A percentile compares a stretch with the other conserved stretches of the same genome.
Evolutionary conservation across 345 rosid genomes (phyloP).

Genomic region (Arabidopsis arenosa): DNA sequence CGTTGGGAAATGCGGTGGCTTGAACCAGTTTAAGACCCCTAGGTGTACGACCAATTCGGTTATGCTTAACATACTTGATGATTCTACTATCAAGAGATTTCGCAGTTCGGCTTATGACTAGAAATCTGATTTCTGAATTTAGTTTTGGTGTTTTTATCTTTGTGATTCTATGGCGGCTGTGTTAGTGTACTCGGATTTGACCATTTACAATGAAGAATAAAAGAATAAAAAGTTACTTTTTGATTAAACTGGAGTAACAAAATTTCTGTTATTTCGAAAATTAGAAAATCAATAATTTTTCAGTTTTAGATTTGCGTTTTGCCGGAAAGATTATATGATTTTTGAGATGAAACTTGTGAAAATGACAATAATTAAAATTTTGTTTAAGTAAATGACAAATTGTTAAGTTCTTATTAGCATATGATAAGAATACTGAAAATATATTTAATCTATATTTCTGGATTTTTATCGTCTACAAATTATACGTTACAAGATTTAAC

Average conservation of each 20-base stretch:
- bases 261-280: conserved; percentile 3
- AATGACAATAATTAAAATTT: not conserved
- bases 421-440: too few relatives aligned
- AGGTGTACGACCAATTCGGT: conserved; percentile 78
- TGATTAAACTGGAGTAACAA: not conserved
- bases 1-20: conserved; percentile 73
- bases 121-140: conserved; percentile 4
- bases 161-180: conserved; percentile 14
- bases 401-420: not conserved
- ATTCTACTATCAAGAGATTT: conserved; percentile 60
- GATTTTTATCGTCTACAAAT: not conserved
- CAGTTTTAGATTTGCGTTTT: not conserved
- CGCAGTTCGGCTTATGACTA: conserved; percentile 66
- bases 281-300: not conserved
- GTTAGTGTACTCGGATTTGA: conserved; percentile 26
- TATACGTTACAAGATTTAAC: too few relatives aligned
- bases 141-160: conserved; percentile 24
- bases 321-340: not conserved
- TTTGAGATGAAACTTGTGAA: not conserved
- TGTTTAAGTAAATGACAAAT: not conserved
- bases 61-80: conserved; percentile 68
- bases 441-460: too few relatives aligned
- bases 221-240: not conserved
- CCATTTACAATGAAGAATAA: conserved; percentile 3
- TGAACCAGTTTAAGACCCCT: conserved; percentile 96